Evolutionary conservation across 148 eudicot genomes (phyloP).

Genomic region (Simmondsia chinensis): DNA sequence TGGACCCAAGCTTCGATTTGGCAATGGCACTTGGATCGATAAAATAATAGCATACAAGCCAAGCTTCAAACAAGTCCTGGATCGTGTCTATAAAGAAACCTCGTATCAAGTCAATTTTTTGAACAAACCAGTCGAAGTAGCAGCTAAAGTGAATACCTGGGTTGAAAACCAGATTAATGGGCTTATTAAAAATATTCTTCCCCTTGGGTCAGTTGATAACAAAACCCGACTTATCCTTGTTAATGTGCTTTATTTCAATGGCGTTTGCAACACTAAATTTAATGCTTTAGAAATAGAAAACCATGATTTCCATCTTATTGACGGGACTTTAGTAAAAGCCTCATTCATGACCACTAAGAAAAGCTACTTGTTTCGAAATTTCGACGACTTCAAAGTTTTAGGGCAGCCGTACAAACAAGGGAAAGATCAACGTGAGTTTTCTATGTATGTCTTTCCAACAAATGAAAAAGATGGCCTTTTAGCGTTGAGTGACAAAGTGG

Average conservation of each 20-base stretch:
- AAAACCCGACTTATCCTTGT: constrained; percentile 68
- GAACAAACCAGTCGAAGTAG: constrained; percentile 55
- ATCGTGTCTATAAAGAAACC: constrained; percentile 25
- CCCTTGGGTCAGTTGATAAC: constrained; percentile 56
- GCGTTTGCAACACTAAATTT: constrained; percentile 67
- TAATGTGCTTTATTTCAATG: constrained; percentile 81
- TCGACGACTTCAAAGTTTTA: constrained; percentile 63
- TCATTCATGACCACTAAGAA: constrained; percentile 89
- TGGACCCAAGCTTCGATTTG: constrained; percentile 30
- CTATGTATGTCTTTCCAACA: constrained; percentile 74
- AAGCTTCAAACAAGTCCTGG: constrained; percentile 25
- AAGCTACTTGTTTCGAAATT: constrained; percentile 33
- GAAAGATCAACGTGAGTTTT: constrained; percentile 57
- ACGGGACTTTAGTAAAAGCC: constrained; percentile 47
- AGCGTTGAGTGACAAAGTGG: constrained; percentile 37
- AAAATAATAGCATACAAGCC: constrained; percentile 23
- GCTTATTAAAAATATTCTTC: constrained; percentile 72
- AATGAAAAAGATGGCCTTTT: constrained; percentile 62
- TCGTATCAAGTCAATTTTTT: constrained; percentile 29
- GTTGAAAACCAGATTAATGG: constrained; percentile 76
- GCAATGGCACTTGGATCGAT: constrained; percentile 46
- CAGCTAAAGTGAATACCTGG: constrained; percentile 66
- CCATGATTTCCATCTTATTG: constrained; percentile 52
- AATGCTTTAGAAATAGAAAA: constrained; percentile 52
- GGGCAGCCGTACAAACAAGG: constrained; percentile 68